Percentiles rank a stretch among this genome's conserved stretches.
Evolutionary conservation across 2,329 filamentous ascomycete species (phyloP).

Genomic region (Blumeria hordei): DNA sequence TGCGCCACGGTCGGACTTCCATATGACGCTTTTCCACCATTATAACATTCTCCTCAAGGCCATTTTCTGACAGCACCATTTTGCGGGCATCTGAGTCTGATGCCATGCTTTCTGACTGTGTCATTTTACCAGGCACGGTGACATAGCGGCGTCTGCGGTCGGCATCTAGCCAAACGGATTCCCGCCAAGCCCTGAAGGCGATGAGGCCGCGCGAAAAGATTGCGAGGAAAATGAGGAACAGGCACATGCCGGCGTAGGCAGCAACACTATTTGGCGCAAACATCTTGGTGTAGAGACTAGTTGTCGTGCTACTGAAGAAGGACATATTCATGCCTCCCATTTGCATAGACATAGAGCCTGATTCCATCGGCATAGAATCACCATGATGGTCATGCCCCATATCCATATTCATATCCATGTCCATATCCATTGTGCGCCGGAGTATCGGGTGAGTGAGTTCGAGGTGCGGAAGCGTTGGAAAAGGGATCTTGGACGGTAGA

Average conservation of each 20-base stretch:
- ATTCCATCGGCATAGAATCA: constrained; percentile 2
- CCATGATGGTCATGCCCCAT: constrained; percentile 4
- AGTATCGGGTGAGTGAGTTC: no score
- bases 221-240: constrained; percentile 65
- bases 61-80: constrained; percentile 15
- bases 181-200: constrained; percentile 42
- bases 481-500: no score
- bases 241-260: constrained; percentile 68
- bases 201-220: constrained; percentile 44
- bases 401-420: background rate
- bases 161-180: constrained; percentile 39
- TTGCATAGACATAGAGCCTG: constrained; percentile 25
- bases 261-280: constrained; percentile 54
- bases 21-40: constrained; percentile 36
- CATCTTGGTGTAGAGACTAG: constrained; percentile 36
- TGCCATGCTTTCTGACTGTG: constrained; percentile 7
- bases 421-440: background rate
- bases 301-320: constrained; percentile 40
- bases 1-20: constrained; percentile 45
- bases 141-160: constrained; percentile 59
- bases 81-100: constrained; percentile 19
- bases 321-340: constrained; percentile 25
- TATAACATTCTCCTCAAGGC: constrained; percentile 46
- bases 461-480: no score
- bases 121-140: constrained; percentile 36